Base-by-base conservation (phyloP, 1,139 yeast species). In the Pichia cactophila region DNA sequence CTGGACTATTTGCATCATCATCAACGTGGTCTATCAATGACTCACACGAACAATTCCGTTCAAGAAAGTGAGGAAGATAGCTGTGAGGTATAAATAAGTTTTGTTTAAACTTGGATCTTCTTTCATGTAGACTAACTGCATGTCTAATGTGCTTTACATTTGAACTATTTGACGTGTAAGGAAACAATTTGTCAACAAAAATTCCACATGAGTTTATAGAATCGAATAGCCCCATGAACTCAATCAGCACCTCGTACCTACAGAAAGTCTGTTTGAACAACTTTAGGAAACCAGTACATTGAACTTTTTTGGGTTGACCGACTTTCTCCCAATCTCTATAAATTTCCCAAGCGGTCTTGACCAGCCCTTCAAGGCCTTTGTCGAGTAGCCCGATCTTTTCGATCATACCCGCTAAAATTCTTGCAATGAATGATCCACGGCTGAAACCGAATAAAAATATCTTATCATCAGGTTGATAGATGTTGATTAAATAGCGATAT, bases 141-240 rank as follows among this genome's bases (percentile, higher is more conserved):
- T 81, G 87, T 53, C 88, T 67, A 9, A 80, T 73, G 57, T 80
- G 85, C 23, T 71, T 68, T 4, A 81, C 83, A 43, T 72, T 69
- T 6, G 71, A 65, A 41, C 77, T 70, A 48, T 74, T 67, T 1
- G 78, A 72, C 0, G 83, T 71, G 56, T 68, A 79, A 0, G 86
- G 86, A 54, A 81, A 81, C 58, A 77, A 58, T 44, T 77, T 62
- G 58, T 81, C 85, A 45, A 77, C 67, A 3, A 81, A 54, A 9
- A 80, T 56, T 0, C 87, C 87, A 20, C 81, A 80, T 0, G 86
- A 80, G 57, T 80, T 80, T 20, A 81, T 79, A 0, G 85, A 77
- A 63, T 82, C 88, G 73, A 83, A 81, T 33, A 81, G 62, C 0
- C 86, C 87, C 73, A 81, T 74, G 52, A 80, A 79, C 54, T 75